Evolutionary conservation across 2,329 filamentous ascomycete genomes (phyloP), one percentile per base, ranked within the genome.

Genomic region (Monilinia vaccinii-corymbosi): DNA sequence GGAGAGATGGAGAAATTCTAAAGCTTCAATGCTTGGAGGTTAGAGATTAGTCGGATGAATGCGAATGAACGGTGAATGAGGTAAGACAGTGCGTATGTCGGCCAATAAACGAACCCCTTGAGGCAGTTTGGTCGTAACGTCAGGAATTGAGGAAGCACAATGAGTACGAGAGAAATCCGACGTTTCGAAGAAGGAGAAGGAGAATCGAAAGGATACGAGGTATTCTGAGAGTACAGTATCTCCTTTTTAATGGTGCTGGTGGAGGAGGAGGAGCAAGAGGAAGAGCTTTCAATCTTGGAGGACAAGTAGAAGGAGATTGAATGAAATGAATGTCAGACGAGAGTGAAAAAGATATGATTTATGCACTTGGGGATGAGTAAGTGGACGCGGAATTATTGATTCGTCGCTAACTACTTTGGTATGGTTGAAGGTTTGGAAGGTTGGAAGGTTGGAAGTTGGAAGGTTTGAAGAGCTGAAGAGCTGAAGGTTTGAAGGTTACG

Each of bases 241-340:
- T 53, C 58, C 58, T 42, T 52, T 61, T 62, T 53, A 31, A 55
- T 51, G 58, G 60, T 60, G 52, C 63, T 58, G 61, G 57, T 60
- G 48, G 25, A 58, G 46, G n/a, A n/a, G n/a, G n/a, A n/a, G n/a
- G n/a, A n/a, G n/a, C n/a, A n/a, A n/a, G n/a, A n/a, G n/a, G n/a
- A n/a, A n/a, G n/a, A n/a, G n/a, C n/a, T n/a, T n/a, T n/a, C n/a
- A n/a, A n/a, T n/a, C n/a, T n/a, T n/a, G n/a, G n/a, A n/a, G n/a
- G n/a, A n/a, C n/a, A n/a, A n/a, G n/a, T n/a, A n/a, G n/a, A n/a
- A n/a, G n/a, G n/a, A n/a, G n/a, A n/a, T n/a, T n/a, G n/a, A n/a
- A n/a, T n/a, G n/a, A n/a, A n/a, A n/a, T n/a, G n/a, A n/a, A n/a
- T n/a, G n/a, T n/a, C n/a, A n/a, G n/a, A n/a, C n/a, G n/a, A n/a